phyloP scores from a whole-genome alignment of 495 filamentous ascomycete genomes.

The Talaromyces stipitatus region DNA sequence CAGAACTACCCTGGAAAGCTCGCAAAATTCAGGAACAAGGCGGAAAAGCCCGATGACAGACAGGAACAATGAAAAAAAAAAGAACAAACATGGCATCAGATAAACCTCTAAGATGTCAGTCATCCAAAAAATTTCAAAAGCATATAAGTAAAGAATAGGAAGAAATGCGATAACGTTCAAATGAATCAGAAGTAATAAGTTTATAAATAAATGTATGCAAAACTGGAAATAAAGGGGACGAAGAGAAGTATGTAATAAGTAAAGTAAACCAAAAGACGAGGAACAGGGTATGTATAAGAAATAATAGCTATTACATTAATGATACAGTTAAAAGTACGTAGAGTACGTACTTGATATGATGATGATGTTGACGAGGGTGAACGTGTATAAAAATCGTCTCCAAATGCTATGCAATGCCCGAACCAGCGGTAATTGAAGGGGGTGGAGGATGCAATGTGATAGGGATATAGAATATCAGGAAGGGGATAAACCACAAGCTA shows the following conservation, averaged over 20 bases:
- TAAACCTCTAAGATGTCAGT: no score
- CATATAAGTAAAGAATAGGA: no score
- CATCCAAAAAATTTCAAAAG: no score
- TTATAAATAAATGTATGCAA: no score
- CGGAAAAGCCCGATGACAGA: no score
- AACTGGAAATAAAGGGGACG: no score
- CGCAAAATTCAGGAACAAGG: no score
- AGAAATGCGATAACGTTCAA: no score
- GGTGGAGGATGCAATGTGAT: slow-evolving; percentile 9
- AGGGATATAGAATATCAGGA: neutral
- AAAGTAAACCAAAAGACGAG: neutral
- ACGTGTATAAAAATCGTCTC: slow-evolving; percentile 3
- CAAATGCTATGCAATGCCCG: slow-evolving; percentile 6
- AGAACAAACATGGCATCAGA: no score
- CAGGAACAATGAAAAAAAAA: no score
- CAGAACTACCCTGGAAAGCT: no score
- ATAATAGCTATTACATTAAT: slow-evolving; percentile 8
- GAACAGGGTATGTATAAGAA: neutral
- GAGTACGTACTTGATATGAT: neutral
- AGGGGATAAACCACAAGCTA: neutral
- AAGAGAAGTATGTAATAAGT: neutral
- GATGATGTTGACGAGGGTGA: slow-evolving; percentile 1
- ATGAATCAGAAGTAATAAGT: no score
- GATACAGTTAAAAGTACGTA: slow-evolving; percentile 6
- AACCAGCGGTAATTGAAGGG: neutral